Percentiles rank a stretch among this genome's conserved stretches.
phyloP scores from a whole-genome alignment of 2,329 filamentous ascomycete species.

The Hypoxylon sp. region DNA sequence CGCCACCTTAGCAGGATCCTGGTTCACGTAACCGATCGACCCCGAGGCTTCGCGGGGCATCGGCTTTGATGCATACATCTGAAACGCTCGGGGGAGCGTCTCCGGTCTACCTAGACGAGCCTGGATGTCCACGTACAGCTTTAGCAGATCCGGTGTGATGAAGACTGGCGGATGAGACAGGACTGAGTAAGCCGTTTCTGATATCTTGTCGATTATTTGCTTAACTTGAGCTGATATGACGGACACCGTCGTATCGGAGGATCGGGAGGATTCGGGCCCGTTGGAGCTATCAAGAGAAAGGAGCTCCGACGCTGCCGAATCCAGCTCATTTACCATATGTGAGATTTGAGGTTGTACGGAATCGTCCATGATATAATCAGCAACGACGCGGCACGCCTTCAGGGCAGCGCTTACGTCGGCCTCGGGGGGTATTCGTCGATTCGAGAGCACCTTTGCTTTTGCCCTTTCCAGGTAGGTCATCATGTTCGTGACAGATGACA shows the following conservation, averaged over 20 bases:
- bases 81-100: conserved; percentile 80
- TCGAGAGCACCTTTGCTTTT: conserved; percentile 37
- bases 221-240: conserved; percentile 46
- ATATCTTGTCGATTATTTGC: conserved; percentile 61
- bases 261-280: conserved; percentile 14
- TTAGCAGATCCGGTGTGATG: conserved; percentile 76
- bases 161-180: conserved; percentile 79
- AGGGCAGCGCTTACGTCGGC: conserved; percentile 42
- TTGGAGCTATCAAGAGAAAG: conserved; percentile 46
- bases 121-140: conserved; percentile 79
- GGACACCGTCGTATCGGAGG: conserved; percentile 22
- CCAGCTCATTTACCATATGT: conserved; percentile 47
- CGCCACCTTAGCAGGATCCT: conserved; percentile 72
- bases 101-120: conserved; percentile 75
- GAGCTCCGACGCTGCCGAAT: conserved; percentile 47
- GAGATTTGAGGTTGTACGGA: conserved; percentile 43
- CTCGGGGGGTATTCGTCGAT: conserved; percentile 40
- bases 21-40: conserved; percentile 65
- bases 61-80: conserved; percentile 85
- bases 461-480: conserved; percentile 40
- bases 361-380: conserved; percentile 44
- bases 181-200: conserved; percentile 71
- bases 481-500: conserved; percentile 42
- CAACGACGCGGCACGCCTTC: conserved; percentile 41
- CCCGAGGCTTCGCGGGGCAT: conserved; percentile 68